A percentile compares a stretch with the other conserved stretches of the same genome.
phyloP scores from a whole-genome alignment of 805 yeast genomes.

The Hanseniaspora clermontiae region DNA sequence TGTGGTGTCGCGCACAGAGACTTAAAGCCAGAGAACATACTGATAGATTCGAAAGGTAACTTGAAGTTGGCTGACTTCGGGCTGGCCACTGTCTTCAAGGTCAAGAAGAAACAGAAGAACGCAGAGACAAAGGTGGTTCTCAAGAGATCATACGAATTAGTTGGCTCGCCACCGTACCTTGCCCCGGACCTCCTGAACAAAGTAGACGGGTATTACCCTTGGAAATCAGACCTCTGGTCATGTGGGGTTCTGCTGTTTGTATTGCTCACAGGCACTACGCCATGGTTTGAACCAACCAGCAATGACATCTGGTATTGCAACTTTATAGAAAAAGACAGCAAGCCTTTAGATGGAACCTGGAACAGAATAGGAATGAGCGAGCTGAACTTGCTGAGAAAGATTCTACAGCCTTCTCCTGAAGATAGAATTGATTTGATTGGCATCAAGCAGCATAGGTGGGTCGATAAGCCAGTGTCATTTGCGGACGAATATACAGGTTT shows the following conservation, averaged over 20 bases:
- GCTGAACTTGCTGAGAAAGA: slow-evolving; percentile 39
- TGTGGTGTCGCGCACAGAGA: slow-evolving; percentile 56
- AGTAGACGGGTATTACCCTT: slow-evolving; percentile 42
- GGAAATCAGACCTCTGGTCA: slow-evolving; percentile 54
- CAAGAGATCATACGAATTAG: slow-evolving; percentile 39
- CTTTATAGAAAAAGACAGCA: slow-evolving; percentile 36
- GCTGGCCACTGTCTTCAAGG: slow-evolving; percentile 46
- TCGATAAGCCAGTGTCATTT: slow-evolving; percentile 31
- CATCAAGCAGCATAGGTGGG: slow-evolving; percentile 47
- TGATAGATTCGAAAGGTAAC: slow-evolving; percentile 51
- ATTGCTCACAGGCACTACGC: slow-evolving; percentile 50
- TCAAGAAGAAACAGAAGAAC: neutral
- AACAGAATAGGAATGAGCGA: slow-evolving; percentile 36
- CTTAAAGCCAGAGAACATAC: slow-evolving; percentile 56
- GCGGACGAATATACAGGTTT: slow-evolving; percentile 34
- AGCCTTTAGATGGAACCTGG: slow-evolving; percentile 42
- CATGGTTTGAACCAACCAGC: slow-evolving; percentile 55
- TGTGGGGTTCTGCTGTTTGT: slow-evolving; percentile 55
- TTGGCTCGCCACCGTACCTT: slow-evolving; percentile 68
- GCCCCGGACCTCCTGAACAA: slow-evolving; percentile 55
- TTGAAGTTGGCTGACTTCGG: slow-evolving; percentile 71
- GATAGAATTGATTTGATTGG: slow-evolving; percentile 33
- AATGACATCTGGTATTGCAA: slow-evolving; percentile 38
- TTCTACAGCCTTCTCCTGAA: slow-evolving; percentile 38
- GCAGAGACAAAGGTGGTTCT: neutral